Base-by-base conservation (phyloP, 768 basidiomycete genomes). In the Boletus pseudopeckii region DNA sequence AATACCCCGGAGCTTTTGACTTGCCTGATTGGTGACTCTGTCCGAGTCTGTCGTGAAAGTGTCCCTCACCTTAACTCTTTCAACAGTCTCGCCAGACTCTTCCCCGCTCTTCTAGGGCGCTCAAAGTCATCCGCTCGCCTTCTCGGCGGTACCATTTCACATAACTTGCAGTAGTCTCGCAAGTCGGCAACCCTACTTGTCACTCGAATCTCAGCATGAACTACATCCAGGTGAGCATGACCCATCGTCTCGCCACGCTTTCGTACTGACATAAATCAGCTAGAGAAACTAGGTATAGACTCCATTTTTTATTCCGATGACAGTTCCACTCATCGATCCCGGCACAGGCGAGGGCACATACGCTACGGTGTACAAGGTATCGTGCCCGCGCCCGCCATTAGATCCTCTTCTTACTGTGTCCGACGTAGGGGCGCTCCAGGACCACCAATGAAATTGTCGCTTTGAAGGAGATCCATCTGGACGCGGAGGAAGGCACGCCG, bases 371-470 rank as follows among this genome's bases (percentile, higher is more conserved):
- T 96, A 87, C 82, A 97, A 97, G 84, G 93, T 93, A 55, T 42
- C 33, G 73, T 53, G 4, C 33, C 40, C 28, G 26, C 45, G 34
- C 34, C 8, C 22, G 30, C 44, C 43, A 18, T 30, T 6, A 17
- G 18, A 40, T 30, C 24, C 4, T 37, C 48, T 44, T 20, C 54
- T 57, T 32, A 56, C 24, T 37, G n/a, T 14, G 18, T 37, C 54
- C 38, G 18, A 36, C 17, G 22, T 51, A 93, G 91, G 97, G 97
- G 15, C 87, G 96, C 58, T 97, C 94, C 20, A 79, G 95, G 56
- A 93, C 93, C 32, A 98, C 95, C n/a, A 97, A 97, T 64, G 97
- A 98, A 72, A 92, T 97, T 48, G 97, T 99, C 17, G 97, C 97
- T 13, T 73, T 99, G 52, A 99, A 99, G 72, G 97, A 99, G 76